Evolutionary conservation across 208 protist genomes (phyloP).

Genomic region (Leishmania braziliensis): DNA sequence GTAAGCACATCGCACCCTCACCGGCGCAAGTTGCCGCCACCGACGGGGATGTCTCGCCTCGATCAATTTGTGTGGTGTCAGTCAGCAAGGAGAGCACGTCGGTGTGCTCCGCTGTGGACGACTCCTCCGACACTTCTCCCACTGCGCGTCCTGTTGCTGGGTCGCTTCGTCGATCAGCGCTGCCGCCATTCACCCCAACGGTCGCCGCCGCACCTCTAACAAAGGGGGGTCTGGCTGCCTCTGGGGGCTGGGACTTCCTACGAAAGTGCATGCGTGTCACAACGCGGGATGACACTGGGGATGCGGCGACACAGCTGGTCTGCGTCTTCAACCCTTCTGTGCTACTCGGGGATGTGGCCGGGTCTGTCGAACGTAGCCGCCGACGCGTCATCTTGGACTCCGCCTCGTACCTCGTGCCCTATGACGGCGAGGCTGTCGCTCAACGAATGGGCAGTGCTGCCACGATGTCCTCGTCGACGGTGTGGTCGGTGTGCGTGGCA

Average conservation of each 20-base stretch:
- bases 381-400: slow-evolving; percentile 25
- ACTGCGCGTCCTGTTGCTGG: background rate
- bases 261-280: slow-evolving; percentile 12
- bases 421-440: slow-evolving; percentile 14
- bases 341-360: slow-evolving; percentile 11
- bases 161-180: background rate
- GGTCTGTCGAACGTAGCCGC: slow-evolving; percentile 7
- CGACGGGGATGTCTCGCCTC: background rate
- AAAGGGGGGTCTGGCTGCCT: background rate
- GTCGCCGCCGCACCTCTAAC: background rate
- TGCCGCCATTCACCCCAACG: background rate
- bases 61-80: background rate
- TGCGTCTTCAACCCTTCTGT: slow-evolving; percentile 25
- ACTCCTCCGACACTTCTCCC: background rate
- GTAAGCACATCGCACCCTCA: background rate
- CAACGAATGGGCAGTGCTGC: background rate
- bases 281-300: background rate
- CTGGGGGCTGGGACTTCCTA: slow-evolving; percentile 19
- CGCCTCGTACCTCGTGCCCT: slow-evolving; percentile 24
- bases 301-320: slow-evolving; percentile 1
- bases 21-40: background rate
- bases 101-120: background rate
- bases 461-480: background rate
- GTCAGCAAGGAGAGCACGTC: background rate
- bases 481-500: slow-evolving; percentile 33